Evolutionary conservation across 2,329 filamentous ascomycete species (phyloP).

Genomic region (Pseudogymnoascus sp.): DNA sequence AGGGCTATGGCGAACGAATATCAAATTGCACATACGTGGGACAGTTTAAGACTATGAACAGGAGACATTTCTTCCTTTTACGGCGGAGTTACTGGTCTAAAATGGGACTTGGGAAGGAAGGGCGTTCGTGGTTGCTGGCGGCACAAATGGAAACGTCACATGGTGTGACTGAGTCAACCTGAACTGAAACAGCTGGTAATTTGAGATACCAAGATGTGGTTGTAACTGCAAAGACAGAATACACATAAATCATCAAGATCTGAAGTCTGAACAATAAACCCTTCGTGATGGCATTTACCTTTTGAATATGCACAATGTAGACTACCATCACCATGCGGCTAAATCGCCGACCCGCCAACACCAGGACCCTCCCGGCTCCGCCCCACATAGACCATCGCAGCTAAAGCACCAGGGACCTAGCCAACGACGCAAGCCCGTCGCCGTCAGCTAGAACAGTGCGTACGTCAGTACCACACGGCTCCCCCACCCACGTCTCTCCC

Average conservation of each 20-base stretch:
- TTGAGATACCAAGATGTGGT: neutral
- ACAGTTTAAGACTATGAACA: neutral
- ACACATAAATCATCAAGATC: neutral
- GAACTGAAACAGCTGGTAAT: neutral
- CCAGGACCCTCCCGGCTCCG: neutral
- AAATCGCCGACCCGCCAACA: conserved; percentile 4
- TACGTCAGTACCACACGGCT: neutral
- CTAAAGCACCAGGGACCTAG: neutral
- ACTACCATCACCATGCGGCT: neutral
- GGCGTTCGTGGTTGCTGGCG: neutral
- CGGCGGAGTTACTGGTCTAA: neutral
- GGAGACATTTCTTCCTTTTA: neutral
- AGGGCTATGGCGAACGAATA: neutral
- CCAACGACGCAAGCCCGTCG: neutral
- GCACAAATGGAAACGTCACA: neutral
- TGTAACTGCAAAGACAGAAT: neutral
- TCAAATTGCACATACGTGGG: neutral
- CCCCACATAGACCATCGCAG: conserved; percentile 1
- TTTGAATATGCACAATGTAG: neutral
- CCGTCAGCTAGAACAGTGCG: neutral
- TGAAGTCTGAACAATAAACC: neutral
- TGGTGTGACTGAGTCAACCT: neutral
- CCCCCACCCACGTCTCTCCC: neutral
- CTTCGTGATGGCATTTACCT: neutral
- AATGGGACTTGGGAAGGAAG: neutral